Base-by-base conservation (phyloP, 495 filamentous ascomycete species). In the Penicillium salamii region DNA sequence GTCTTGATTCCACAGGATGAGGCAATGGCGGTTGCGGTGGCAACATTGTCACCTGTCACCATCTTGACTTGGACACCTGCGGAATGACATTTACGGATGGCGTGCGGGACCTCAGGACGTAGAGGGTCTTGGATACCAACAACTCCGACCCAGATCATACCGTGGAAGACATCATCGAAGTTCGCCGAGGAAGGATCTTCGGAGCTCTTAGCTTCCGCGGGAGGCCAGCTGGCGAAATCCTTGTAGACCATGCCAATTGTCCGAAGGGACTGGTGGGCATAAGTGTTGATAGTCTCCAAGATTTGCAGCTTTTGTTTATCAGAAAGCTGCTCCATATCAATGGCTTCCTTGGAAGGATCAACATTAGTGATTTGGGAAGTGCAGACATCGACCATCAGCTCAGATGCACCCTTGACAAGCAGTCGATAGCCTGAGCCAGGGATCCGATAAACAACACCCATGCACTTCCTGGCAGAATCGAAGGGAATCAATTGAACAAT, bases 1-100 rank as follows among this genome's bases (percentile, higher is more conserved):
- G 86, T 86, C 55, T 87, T 84, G 51, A 95, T 95, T 15, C 90
- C 90, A 64, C 90, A 95, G 37, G 92, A 87, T 7, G 69, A 75
- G 8, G 90, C 90, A 55, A 95, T 95, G 9, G 90, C 89, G 46
- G 81, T 80, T 21, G 90, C 90, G 12, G 90, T 95, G 28, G 85
- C 71, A 49, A 87, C 72, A 59, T 95, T 95, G 68, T 95, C 90
- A 23, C 90, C 72, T 7, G 90, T 95, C 40, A 95, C 90, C 90
- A 95, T 95, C 56, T 90, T 87, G 44, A 93, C 87, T 44, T 87
- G 71, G 8, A 95, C 89, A 50, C 90, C 90, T 9, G 90, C 90
- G 26, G 75, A 75, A 53, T 89, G 83, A 58, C 88, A 92, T 54
- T 78, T 77, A 45, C 71, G 70, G 33, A 95, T 90, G 24, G 90